Conservation (phyloP, 2,329 filamentous ascomycete genomes). For the Berkeleyomyces basicola region DNA sequence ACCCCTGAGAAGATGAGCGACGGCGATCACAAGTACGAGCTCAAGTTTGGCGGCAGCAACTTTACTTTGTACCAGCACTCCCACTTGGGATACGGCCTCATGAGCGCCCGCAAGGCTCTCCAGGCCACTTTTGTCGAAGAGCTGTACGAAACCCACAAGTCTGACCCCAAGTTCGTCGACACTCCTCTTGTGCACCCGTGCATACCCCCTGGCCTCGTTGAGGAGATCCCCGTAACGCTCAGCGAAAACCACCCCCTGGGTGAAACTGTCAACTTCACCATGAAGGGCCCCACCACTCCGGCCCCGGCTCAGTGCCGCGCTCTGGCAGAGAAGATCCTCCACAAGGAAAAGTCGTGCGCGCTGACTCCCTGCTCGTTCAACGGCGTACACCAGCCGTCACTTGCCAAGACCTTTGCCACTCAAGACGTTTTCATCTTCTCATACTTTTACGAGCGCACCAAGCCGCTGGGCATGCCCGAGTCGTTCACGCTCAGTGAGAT, state of each 20-base stretch:
- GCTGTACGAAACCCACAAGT: conserved; percentile 45
- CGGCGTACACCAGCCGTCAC: conserved; percentile 81
- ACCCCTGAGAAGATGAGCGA: conserved; percentile 73
- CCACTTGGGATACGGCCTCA: conserved; percentile 89
- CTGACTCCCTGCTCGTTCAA: conserved; percentile 96
- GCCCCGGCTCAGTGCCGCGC: conserved; percentile 76
- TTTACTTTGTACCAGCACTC: conserved; percentile 97
- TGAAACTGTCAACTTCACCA: conserved; percentile 52
- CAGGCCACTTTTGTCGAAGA: conserved; percentile 61
- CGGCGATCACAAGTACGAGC: conserved; percentile 89
- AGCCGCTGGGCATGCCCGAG: conserved; percentile 94
- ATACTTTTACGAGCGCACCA: conserved; percentile 93
- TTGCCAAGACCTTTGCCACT: conserved; percentile 77
- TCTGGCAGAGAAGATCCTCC: conserved; percentile 75
- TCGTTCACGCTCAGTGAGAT: conserved; percentile 86
- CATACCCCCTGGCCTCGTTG: conserved; percentile 58
- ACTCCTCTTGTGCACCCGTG: conserved; percentile 68
- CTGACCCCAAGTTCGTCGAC: conserved; percentile 49
- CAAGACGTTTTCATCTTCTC: conserved; percentile 95
- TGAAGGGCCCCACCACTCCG: conserved; percentile 64
- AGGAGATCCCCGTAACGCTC: conserved; percentile 55
- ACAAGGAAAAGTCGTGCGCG: conserved; percentile 68
- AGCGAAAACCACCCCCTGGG: conserved; percentile 49
- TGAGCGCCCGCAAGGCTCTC: conserved; percentile 80
- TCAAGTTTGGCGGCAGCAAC: conserved; percentile 75